Evolutionary conservation across 805 yeast genomes (phyloP), one percentile per base, ranked within the genome.

Genomic region (Pichia californica): DNA sequence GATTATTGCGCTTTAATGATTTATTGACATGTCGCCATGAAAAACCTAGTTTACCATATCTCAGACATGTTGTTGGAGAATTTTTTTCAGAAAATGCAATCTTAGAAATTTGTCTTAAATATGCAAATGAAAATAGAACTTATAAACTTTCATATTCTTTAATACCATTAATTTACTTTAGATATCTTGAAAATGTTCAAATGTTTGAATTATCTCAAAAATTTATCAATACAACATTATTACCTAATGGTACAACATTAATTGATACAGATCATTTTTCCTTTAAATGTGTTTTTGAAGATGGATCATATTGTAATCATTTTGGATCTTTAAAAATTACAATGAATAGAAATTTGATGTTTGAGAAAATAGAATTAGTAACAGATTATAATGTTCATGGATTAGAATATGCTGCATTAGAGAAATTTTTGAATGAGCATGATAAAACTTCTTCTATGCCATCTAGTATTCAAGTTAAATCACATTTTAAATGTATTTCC

Each of bases 301-400:
- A 86, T 61, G 94, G 93, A 0, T 79, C 89, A 3, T 72, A 73
- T 51, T 77, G 84, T 8, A 71, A 76, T 9, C 73, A 81, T 38
- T 68, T 69, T 45, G 86, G 91, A 0, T 76, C 75, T 16, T 62
- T 81, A 33, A 77, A 78, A 49, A 76, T 84, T 9, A 67, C 77
- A 7, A 74, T 87, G 63, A 81, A 77, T 55, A 67, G 81, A 27
- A 74, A 71, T 41, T 65, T 85, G 47, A 73, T 76, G 49, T 74
- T 88, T 25, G 94, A 86, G 51, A 83, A 84, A 77, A 58, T 83
- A 34, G 94, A 85, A 54, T 65, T 82, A 48, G 74, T 73, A 21
- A 61, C 73, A 5, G 69, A 68, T 43, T 47, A 53, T 67, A 70
- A 52, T 63, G 71, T 59, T 56, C 68, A 41, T 71, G 81, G 44